phyloP scores from a whole-genome alignment of 257 asterid species.

The Petunia secreta region DNA sequence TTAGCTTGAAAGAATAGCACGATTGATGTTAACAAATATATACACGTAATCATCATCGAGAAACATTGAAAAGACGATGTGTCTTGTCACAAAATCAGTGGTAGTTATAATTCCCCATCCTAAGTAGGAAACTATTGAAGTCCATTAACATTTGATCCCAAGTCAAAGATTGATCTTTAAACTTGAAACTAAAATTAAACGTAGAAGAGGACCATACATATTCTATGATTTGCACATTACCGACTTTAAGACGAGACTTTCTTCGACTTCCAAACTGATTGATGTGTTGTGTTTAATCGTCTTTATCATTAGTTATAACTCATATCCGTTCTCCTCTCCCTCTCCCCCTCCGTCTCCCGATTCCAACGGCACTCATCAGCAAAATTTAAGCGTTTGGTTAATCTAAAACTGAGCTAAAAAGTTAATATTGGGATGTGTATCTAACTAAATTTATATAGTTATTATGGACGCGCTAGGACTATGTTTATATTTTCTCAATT shows the following conservation, averaged over 20 bases:
- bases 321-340: background rate
- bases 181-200: background rate
- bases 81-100: background rate
- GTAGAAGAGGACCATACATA: background rate
- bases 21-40: background rate
- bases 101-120: background rate
- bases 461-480: too few relatives aligned
- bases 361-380: too few relatives aligned
- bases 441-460: too few relatives aligned
- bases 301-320: background rate
- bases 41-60: background rate
- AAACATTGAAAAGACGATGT: constrained; percentile 1
- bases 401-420: too few relatives aligned
- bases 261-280: background rate
- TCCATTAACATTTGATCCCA: background rate
- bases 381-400: too few relatives aligned
- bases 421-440: too few relatives aligned
- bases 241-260: background rate
- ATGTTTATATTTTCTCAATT: too few relatives aligned
- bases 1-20: background rate
- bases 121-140: background rate
- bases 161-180: constrained; percentile 12
- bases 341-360: background rate
- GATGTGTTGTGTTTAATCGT: background rate
- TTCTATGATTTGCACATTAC: background rate